Percentiles rank a stretch among this genome's conserved stretches.
Evolutionary conservation across 768 basidiomycete genomes (phyloP).

Genomic region (Russula griseocarnosa): DNA sequence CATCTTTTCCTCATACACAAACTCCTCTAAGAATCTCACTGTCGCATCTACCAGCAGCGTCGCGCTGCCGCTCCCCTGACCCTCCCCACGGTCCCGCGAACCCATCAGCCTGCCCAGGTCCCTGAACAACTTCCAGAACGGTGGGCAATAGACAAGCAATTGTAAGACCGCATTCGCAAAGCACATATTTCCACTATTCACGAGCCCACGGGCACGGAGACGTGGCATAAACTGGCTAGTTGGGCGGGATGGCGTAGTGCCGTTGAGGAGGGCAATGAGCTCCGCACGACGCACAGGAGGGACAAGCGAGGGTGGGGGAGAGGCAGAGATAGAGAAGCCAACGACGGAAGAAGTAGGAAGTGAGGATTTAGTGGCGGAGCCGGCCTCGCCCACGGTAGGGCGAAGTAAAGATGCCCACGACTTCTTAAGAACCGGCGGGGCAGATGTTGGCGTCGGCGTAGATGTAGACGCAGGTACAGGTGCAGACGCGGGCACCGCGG

Average conservation of each 20-base stretch:
- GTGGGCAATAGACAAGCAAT: slow-evolving; percentile 82
- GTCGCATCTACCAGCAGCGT: slow-evolving; percentile 66
- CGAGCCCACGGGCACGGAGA: slow-evolving; percentile 71
- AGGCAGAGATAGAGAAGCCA: slow-evolving; percentile 68
- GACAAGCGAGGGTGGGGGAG: slow-evolving; percentile 35
- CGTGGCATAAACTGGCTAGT: slow-evolving; percentile 30
- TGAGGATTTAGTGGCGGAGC: slow-evolving; percentile 37
- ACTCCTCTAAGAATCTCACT: slow-evolving; percentile 74
- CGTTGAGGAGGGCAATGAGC: slow-evolving; percentile 52
- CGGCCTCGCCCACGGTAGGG: slow-evolving; percentile 37
- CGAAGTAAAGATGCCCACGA: slow-evolving; percentile 75
- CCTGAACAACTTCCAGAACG: slow-evolving; percentile 74
- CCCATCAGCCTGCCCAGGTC: slow-evolving; percentile 57
- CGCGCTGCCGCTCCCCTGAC: slow-evolving; percentile 31
- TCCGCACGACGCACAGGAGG: slow-evolving; percentile 40
- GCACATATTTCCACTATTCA: slow-evolving; percentile 97
- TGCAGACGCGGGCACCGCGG: neutral
- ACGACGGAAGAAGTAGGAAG: slow-evolving; percentile 70
- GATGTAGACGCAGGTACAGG: neutral
- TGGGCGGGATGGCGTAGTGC: slow-evolving; percentile 33
- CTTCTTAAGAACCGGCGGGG: slow-evolving; percentile 44
- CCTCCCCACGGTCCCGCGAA: slow-evolving; percentile 33
- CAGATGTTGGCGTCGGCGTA: slow-evolving; percentile 17
- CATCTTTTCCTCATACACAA: slow-evolving; percentile 41
- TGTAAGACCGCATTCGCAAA: slow-evolving; percentile 96